A percentile compares a stretch with the other conserved stretches of the same genome.
phyloP scores from a whole-genome alignment of 2,329 filamentous ascomycete species.

The Exophiala oligosperma region DNA sequence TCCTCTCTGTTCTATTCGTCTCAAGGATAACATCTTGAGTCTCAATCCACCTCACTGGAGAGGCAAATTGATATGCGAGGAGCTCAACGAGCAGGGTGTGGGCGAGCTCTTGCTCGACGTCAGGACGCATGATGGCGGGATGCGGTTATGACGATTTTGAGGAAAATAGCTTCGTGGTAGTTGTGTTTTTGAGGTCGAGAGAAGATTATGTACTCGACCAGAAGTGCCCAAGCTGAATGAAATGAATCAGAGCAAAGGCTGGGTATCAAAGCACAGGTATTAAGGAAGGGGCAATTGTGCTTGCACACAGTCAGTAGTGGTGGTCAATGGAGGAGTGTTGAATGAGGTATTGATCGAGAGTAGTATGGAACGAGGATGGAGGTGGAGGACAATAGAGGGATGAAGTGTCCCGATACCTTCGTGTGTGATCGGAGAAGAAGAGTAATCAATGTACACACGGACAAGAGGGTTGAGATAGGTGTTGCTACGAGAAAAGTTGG shows the following conservation, averaged over 20 bases:
- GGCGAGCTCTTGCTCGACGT: slow-evolving; percentile 98
- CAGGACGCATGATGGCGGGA: slow-evolving; percentile 77
- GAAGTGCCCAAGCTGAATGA: slow-evolving; percentile 27
- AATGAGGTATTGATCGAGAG: slow-evolving; percentile 3
- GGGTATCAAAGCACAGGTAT: slow-evolving; percentile 15
- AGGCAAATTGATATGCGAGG: slow-evolving; percentile 98
- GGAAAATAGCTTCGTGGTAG: slow-evolving; percentile 24
- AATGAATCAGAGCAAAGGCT: slow-evolving; percentile 32
- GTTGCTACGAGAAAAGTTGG: slow-evolving; percentile 13
- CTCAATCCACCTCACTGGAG: slow-evolving; percentile 98
- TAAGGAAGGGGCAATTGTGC: slow-evolving; percentile 17
- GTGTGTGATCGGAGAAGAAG: slow-evolving; percentile 9
- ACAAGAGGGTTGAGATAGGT: slow-evolving; percentile 25
- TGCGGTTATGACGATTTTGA: slow-evolving; percentile 19
- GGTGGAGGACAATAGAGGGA: slow-evolving; percentile 2
- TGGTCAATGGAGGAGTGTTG: background rate
- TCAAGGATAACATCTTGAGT: slow-evolving; percentile 99
- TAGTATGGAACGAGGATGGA: background rate
- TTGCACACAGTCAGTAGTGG: background rate
- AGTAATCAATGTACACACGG: slow-evolving; percentile 15
- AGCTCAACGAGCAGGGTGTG: slow-evolving; percentile 98
- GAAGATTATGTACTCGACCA: slow-evolving; percentile 7
- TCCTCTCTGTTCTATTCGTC: slow-evolving; percentile 92
- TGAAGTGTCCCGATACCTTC: slow-evolving; percentile 10
- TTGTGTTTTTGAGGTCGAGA: slow-evolving; percentile 22